Evolutionary conservation across 768 basidiomycete species (phyloP).

Genomic region (Auricularia cornea): DNA sequence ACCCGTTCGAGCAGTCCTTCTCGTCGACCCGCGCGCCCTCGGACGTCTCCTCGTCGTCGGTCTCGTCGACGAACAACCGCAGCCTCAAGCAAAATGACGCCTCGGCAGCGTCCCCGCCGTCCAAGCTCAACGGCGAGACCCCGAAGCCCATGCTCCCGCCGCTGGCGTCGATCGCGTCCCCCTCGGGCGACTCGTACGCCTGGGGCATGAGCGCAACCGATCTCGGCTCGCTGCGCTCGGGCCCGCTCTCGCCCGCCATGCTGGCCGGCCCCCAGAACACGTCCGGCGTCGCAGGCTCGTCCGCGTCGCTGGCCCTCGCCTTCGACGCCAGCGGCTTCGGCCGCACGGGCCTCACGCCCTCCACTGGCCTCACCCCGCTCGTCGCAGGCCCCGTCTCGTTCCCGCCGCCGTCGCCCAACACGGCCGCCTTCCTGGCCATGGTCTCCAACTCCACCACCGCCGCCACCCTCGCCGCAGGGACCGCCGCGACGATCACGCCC

Average conservation of each 20-base stretch:
- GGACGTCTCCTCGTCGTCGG: slow-evolving; percentile 23
- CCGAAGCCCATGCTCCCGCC: slow-evolving; percentile 76
- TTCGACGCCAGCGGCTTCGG: slow-evolving; percentile 63
- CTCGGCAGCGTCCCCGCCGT: slow-evolving; percentile 9
- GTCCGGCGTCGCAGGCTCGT: slow-evolving; percentile 6
- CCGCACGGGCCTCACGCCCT: slow-evolving; percentile 78
- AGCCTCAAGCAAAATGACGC: slow-evolving; percentile 9
- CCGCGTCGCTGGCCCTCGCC: slow-evolving; percentile 27
- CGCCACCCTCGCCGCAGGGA: slow-evolving; percentile 18
- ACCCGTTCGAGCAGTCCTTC: slow-evolving; percentile 95
- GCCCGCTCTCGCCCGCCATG: slow-evolving; percentile 95
- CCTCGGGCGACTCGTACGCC: slow-evolving; percentile 37
- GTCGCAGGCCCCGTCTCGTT: slow-evolving; percentile 67
- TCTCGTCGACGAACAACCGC: slow-evolving; percentile 19
- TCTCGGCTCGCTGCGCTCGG: slow-evolving; percentile 76
- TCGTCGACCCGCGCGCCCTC: slow-evolving; percentile 31
- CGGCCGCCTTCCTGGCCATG: slow-evolving; percentile 86
- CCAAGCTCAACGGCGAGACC: slow-evolving; percentile 21
- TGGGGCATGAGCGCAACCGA: slow-evolving; percentile 57
- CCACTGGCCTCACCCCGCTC: slow-evolving; percentile 78
- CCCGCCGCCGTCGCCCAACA: slow-evolving; percentile 79
- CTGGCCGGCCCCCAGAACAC: slow-evolving; percentile 70
- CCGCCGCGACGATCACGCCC: slow-evolving; percentile 50
- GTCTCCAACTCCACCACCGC: slow-evolving; percentile 52
- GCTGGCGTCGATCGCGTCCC: slow-evolving; percentile 59